Conservation (phyloP, 169 alveolate species). For the Pseudocohnilembus persalinus region DNA sequence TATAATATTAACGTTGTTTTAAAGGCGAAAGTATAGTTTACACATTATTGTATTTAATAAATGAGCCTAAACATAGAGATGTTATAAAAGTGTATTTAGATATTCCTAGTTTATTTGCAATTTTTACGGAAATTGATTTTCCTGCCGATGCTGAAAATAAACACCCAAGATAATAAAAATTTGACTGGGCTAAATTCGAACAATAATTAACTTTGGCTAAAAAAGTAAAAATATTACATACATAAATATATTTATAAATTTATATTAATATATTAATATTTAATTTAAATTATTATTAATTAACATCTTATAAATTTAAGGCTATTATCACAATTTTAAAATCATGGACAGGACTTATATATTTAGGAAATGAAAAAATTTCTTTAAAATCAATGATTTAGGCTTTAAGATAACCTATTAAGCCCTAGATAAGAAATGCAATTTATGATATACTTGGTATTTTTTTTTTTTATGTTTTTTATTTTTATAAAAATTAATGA, state of each 20-base stretch:
- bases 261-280: too few species aligned
- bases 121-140: slow-evolving; percentile 43
- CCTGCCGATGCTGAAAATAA: slow-evolving; percentile 13
- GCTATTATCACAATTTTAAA: slow-evolving; percentile 41
- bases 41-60: slow-evolving; percentile 39
- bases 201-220: slow-evolving; percentile 33
- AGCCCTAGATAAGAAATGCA: slow-evolving; percentile 42
- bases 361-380: slow-evolving; percentile 39
- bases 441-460: slow-evolving; percentile 32
- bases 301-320: background rate
- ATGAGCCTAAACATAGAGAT: slow-evolving; percentile 38
- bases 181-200: slow-evolving; percentile 24
- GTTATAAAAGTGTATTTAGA: slow-evolving; percentile 40
- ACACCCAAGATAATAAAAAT: slow-evolving; percentile 11
- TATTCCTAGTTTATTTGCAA: slow-evolving; percentile 38
- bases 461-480: too few species aligned
- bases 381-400: slow-evolving; percentile 38
- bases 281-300: too few species aligned
- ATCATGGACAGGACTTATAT: slow-evolving; percentile 43
- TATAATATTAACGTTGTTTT: too few species aligned
- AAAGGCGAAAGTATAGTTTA: slow-evolving; percentile 38
- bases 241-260: too few species aligned
- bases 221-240: too few species aligned
- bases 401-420: slow-evolving; percentile 39
- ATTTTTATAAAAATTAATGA: too few species aligned